Evolutionary conservation across 345 rosid species (phyloP), one percentile per base, ranked within the genome.

Genomic region (Melaleuca quinquenervia): DNA sequence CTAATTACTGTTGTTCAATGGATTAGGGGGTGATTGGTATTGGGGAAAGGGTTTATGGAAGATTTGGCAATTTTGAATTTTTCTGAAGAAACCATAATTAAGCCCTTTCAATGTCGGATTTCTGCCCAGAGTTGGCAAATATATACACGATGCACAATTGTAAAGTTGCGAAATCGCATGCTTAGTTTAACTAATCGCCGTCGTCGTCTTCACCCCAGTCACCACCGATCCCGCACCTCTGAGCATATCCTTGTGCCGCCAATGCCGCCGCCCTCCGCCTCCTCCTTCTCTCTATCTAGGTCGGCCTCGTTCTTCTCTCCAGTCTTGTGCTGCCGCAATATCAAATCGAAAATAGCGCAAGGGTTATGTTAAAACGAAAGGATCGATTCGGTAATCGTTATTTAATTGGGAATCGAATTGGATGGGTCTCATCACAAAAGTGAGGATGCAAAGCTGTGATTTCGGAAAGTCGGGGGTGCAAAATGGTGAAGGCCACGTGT

Each of bases 231-330:
- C 45, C 24, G 0, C 41, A 41, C 78, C 22, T 41, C 12, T 2
- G 24, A 64, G 6, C 78, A 18, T 36, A 48, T 29, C 48, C 24
- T 21, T 1, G 24, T 1, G 48, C 44, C 6, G 20, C 45, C 12
- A 0, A 11, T 18, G 7, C 24, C 55, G 24, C 21, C 3, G 3
- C 76, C 55, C 48, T 0, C 24, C 0, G 7, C 12, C 3, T 21
- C 26, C 3, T 0, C 12, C 1, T 3, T 11, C 78, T 41, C 20
- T 41, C 48, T 11, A 18, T 70, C 78, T 29, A 70, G 48, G 78
- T 18, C 48, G 8, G 78, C 48, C 45, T 70, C 3, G 11, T 36
- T 41, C 78, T 16, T 70, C 48, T 70, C 78, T 70, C 9, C 9
- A 6, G 8, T 70, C 7, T 5, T 12, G 32, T 36, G 48, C 48